phyloP scores from a whole-genome alignment of 2,329 filamentous ascomycete genomes.

The Pseudogymnoascus sp. region DNA sequence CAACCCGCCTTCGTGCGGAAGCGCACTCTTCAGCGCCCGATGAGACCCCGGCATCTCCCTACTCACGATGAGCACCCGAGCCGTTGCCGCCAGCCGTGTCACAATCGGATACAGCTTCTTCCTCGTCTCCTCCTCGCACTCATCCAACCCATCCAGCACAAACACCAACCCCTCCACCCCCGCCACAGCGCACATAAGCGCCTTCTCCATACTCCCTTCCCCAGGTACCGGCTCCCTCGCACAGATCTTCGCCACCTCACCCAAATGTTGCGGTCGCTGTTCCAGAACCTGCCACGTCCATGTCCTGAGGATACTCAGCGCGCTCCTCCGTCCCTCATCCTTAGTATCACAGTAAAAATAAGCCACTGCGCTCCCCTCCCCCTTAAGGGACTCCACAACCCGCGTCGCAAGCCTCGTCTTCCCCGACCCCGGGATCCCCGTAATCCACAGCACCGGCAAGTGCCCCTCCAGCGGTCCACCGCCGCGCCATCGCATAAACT shows the following conservation, averaged over 20 bases:
- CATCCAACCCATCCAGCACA: neutral
- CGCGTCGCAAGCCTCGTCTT: neutral
- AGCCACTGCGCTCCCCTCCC: neutral
- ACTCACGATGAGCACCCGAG: neutral
- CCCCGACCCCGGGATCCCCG: neutral
- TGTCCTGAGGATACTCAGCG: neutral
- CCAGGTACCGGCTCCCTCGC: neutral
- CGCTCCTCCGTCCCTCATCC: neutral
- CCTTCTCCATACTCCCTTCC: neutral
- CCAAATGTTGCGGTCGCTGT: neutral
- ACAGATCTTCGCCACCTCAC: neutral
- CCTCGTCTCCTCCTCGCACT: neutral
- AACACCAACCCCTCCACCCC: neutral
- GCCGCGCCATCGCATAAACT: neutral
- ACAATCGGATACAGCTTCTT: neutral
- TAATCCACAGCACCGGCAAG: neutral
- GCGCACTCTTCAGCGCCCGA: neutral
- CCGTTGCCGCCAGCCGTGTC: neutral
- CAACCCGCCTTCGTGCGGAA: neutral
- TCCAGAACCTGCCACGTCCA: slow-evolving; percentile 2
- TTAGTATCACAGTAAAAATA: neutral
- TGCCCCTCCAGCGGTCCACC: neutral
- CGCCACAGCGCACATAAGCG: neutral
- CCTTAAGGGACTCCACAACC: neutral
- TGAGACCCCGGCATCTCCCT: neutral